phyloP scores from a whole-genome alignment of 345 rosid species.

The Brassica cretica region DNA sequence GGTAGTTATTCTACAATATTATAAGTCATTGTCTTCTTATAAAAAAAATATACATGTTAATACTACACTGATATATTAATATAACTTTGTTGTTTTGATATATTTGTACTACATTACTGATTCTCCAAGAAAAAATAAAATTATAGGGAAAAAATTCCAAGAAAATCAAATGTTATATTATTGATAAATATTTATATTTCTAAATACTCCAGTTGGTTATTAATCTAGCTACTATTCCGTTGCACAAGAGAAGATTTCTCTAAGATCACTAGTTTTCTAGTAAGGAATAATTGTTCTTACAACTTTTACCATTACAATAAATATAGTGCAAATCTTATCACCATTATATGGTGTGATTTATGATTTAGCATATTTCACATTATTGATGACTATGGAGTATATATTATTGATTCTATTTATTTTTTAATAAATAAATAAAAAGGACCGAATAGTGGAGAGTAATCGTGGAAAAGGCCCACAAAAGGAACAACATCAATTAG shows the following conservation, averaged over 20 bases:
- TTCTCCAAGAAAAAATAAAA: neutral
- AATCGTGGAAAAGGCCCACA: slow-evolving; percentile 55
- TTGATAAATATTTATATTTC: neutral
- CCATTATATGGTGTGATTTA: slow-evolving; percentile 13
- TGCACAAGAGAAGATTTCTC: neutral
- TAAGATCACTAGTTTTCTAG: slow-evolving; percentile 13
- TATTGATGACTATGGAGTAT: slow-evolving; percentile 11
- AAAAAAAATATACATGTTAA: neutral
- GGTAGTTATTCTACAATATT: neutral
- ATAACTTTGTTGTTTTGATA: neutral
- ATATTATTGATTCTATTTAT: slow-evolving; percentile 29
- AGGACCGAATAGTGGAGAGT: slow-evolving; percentile 18
- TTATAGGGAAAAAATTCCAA: neutral
- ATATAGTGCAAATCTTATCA: slow-evolving; percentile 22
- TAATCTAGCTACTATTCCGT: neutral
- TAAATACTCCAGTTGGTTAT: neutral
- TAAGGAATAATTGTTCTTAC: slow-evolving; percentile 3
- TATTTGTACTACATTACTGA: neutral
- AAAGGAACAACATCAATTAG: slow-evolving; percentile 55
- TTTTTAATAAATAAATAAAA: slow-evolving; percentile 13
- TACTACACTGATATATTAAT: neutral
- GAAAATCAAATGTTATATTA: neutral
- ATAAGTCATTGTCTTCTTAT: neutral
- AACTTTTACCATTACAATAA: neutral
- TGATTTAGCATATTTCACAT: slow-evolving; percentile 19